Percentiles rank a stretch among this genome's conserved stretches.
phyloP scores from a whole-genome alignment of 371 early-diverging fungal species.

The Phascolomyces articulosus region DNA sequence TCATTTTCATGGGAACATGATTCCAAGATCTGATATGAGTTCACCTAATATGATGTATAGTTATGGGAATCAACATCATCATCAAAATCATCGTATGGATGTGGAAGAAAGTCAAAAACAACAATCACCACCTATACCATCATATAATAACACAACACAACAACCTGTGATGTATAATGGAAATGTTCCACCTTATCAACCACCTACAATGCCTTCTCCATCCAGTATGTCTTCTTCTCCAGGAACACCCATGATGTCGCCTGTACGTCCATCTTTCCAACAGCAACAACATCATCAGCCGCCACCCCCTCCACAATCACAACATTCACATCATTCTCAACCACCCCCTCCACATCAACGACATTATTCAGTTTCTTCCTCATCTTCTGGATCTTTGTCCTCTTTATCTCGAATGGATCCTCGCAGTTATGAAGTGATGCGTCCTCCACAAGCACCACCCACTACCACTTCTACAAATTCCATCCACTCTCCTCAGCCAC shows the following conservation, averaged over 20 bases:
- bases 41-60: constrained; percentile 8
- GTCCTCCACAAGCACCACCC: constrained; percentile 13
- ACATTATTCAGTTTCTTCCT: background rate
- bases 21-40: background rate
- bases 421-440: constrained; percentile 16
- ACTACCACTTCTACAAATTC: constrained; percentile 4
- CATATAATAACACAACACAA: constrained; percentile 12
- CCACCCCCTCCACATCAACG: background rate
- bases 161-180: constrained; percentile 13
- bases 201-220: constrained; percentile 34
- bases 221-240: constrained; percentile 37
- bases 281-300: constrained; percentile 17
- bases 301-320: too few species aligned
- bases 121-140: constrained; percentile 18
- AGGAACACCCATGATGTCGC: constrained; percentile 40
- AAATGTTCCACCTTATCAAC: constrained; percentile 19
- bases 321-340: constrained; percentile 2
- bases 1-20: background rate
- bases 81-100: constrained; percentile 2
- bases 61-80: background rate
- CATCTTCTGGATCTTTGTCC: constrained; percentile 19
- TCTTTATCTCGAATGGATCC: constrained; percentile 28
- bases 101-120: constrained; percentile 7
- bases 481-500: constrained; percentile 12
- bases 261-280: constrained; percentile 32